phyloP scores from a whole-genome alignment of 306 rosid genomes.

The Acacia confusa region DNA sequence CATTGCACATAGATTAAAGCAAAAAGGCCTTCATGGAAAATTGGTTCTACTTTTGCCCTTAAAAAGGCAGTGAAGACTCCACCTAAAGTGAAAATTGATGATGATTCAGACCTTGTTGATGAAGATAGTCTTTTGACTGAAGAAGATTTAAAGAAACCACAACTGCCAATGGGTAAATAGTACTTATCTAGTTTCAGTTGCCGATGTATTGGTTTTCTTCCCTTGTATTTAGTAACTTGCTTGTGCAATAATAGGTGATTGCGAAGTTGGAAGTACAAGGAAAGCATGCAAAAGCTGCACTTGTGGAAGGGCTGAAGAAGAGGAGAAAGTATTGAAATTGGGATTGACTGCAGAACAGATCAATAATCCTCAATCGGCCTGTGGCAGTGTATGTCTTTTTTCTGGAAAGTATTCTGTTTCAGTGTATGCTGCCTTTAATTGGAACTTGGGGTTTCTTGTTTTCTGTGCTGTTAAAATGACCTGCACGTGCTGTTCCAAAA shows the following conservation, averaged over 20 bases:
- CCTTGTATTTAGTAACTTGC: slow-evolving; percentile 7
- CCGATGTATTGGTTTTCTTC: slow-evolving; percentile 4
- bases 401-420: not conserved
- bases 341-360: slow-evolving; percentile 70
- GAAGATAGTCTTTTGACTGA: slow-evolving; percentile 89
- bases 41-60: slow-evolving; percentile 74
- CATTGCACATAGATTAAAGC: slow-evolving; percentile 58
- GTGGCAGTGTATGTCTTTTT: slow-evolving; percentile 74
- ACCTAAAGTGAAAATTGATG: slow-evolving; percentile 63
- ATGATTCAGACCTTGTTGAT: slow-evolving; percentile 85
- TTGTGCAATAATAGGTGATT: slow-evolving; percentile 64
- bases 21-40: slow-evolving; percentile 75
- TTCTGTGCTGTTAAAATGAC: not conserved
- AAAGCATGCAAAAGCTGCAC: slow-evolving; percentile 94
- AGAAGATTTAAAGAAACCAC: slow-evolving; percentile 85
- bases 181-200: slow-evolving; percentile 28
- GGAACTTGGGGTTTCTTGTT: not conserved
- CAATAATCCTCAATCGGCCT: slow-evolving; percentile 82
- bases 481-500: slow-evolving; percentile 2
- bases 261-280: slow-evolving; percentile 81
- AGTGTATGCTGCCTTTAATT: not conserved
- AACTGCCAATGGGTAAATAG: slow-evolving; percentile 55
- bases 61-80: slow-evolving; percentile 55
- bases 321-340: slow-evolving; percentile 76
- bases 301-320: slow-evolving; percentile 94